Evolutionary conservation across 2,329 filamentous ascomycete genomes (phyloP).

Genomic region (Microsporum canis): DNA sequence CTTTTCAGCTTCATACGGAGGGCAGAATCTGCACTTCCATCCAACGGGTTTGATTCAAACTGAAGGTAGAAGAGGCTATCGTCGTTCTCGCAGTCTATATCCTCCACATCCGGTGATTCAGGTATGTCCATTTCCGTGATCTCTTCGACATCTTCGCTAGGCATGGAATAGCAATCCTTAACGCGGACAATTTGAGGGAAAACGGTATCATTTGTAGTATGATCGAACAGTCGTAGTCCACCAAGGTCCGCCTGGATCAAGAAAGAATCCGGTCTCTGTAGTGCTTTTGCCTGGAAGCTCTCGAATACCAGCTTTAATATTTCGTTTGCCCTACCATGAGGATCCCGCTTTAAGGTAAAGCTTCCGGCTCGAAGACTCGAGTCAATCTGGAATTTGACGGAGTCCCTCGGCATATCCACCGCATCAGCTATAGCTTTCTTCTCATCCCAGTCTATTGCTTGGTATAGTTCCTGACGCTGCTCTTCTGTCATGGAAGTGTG

Average conservation of each 20-base stretch:
- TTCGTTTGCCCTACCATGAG: slow-evolving; percentile 65
- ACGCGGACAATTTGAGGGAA: slow-evolving; percentile 93
- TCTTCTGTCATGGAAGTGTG: slow-evolving; percentile 86
- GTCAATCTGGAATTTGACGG: slow-evolving; percentile 84
- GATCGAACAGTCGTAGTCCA: slow-evolving; percentile 87
- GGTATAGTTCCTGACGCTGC: slow-evolving; percentile 90
- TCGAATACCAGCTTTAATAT: slow-evolving; percentile 90
- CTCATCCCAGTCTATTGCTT: slow-evolving; percentile 97
- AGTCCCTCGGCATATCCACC: slow-evolving; percentile 81
- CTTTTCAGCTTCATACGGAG: slow-evolving; percentile 86
- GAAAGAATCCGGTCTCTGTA: slow-evolving; percentile 84
- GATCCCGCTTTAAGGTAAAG: slow-evolving; percentile 82
- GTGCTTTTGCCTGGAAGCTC: slow-evolving; percentile 77
- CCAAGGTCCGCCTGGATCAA: slow-evolving; percentile 82
- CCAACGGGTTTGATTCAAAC: slow-evolving; percentile 88
- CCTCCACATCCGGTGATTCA: slow-evolving; percentile 29
- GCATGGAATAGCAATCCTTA: slow-evolving; percentile 63
- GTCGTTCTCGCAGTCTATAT: slow-evolving; percentile 38
- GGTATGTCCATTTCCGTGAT: slow-evolving; percentile 36
- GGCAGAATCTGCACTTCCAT: slow-evolving; percentile 82
- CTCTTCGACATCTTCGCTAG: slow-evolving; percentile 27
- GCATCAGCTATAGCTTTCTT: slow-evolving; percentile 80
- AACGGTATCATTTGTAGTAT: slow-evolving; percentile 79
- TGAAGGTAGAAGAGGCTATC: slow-evolving; percentile 88
- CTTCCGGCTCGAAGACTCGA: slow-evolving; percentile 89